Percentiles rank a stretch among this genome's conserved stretches.
phyloP scores from a whole-genome alignment of 2,329 filamentous ascomycete species.

The Cytospora leucostoma region DNA sequence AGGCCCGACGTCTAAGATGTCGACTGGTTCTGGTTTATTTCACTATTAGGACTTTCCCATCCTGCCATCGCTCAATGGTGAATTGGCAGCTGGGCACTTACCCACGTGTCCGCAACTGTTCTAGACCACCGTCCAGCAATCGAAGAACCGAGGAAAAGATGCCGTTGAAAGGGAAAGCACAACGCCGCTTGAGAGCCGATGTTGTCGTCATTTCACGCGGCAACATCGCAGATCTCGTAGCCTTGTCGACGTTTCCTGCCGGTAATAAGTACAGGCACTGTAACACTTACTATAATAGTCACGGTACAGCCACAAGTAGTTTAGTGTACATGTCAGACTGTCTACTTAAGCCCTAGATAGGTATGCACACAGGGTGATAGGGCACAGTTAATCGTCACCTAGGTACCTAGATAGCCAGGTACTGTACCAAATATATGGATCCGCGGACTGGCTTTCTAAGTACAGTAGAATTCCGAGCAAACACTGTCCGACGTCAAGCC shows the following conservation, averaged over 20 bases:
- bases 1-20: too few species aligned
- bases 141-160: not conserved
- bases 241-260: not conserved
- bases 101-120: conserved; percentile 1
- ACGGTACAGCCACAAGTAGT: not conserved
- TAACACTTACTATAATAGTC: not conserved
- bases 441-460: not conserved
- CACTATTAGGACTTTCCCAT: not conserved
- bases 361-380: not conserved
- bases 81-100: not conserved
- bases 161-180: not conserved
- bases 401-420: not conserved
- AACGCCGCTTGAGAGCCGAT: not conserved
- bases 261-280: not conserved
- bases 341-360: not conserved
- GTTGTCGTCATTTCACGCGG: conserved; percentile 2
- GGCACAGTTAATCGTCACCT: not conserved
- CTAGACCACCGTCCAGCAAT: conserved; percentile 1
- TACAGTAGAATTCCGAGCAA: too few species aligned
- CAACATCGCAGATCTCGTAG: conserved; percentile 1
- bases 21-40: too few species aligned
- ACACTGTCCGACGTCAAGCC: too few species aligned
- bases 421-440: not conserved
- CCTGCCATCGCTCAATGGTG: not conserved
- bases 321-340: not conserved